Base-by-base conservation (phyloP, 1,284 basidiomycete species). In the Ganoderma lucidum region DNA sequence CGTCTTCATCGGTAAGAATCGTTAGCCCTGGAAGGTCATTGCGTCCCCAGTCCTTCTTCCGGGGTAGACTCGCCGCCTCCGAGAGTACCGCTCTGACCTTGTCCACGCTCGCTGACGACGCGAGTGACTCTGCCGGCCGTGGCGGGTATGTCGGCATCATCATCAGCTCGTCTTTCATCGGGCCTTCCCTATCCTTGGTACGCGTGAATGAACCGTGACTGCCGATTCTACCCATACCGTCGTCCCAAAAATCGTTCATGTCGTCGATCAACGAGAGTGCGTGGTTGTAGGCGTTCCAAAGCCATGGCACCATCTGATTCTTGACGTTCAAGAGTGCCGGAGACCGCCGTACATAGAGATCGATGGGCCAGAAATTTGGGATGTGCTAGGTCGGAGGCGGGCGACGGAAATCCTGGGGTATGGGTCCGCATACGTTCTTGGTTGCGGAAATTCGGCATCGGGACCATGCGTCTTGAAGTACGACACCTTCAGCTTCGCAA, bases 291-390 rank as follows among this genome's bases (percentile, higher is more conserved):
- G 53, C 28, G 28, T 9, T 55, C 53, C 53, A 55, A 15, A 55
- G 53, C 53, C 53, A 55, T 3, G 53, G 53, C 28, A 15, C 53
- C 53, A 55, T 55, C n/a, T 55, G 53, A 12, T 55, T 6, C 53
- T 55, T 55, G 28, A 55, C 12, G 14, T 30, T 15, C 53, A 55
- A 30, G 3, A 55, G 53, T 3, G 12, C 17, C 14, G 53, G 28
- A 14, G 53, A 55, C 28, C 3, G 5, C 28, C 28, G 12, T 32
- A 32, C 53, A 28, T 55, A 55, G 23, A 15, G 53, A 4, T 32
- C 53, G 28, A 55, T 17, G 2, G 28, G 14, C 53, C 53, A 6
- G 51, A 53, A 9, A 28, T 32, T 2, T 35, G 35, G 35, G 35
- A 35, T 35, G 35, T 35, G 35, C 35, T 8, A 35, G 51, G 28